Conservation (phyloP, 345 rosid genomes). For the Syzygium aromaticum region DNA sequence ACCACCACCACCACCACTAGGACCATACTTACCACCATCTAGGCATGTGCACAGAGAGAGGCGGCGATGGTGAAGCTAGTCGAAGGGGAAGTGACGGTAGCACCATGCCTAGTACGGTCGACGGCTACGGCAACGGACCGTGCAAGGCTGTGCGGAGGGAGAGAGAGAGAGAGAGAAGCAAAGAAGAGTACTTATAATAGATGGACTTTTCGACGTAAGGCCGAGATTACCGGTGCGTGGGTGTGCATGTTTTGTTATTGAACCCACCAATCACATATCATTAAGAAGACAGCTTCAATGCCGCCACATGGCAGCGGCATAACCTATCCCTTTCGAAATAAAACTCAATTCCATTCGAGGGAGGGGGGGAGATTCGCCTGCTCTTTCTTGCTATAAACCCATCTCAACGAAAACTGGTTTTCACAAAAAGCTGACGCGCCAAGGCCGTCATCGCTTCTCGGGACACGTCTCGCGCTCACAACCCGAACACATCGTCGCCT, state of each 20-base stretch:
- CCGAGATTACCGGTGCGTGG: background rate
- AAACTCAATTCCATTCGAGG: background rate
- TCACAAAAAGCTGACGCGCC: no score
- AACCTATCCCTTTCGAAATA: background rate
- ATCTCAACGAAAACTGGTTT: background rate
- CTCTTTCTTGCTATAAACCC: rapidly evolving
- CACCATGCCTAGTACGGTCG: background rate
- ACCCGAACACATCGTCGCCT: no score
- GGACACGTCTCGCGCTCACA: no score
- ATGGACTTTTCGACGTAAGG: background rate
- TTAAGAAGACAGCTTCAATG: background rate
- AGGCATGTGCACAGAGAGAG: background rate
- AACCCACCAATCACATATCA: background rate
- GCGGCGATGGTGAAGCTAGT: background rate
- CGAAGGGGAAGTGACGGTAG: background rate
- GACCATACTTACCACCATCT: background rate
- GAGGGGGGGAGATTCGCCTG: no score
- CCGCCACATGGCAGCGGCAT: background rate
- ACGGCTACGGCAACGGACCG: background rate
- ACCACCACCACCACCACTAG: background rate
- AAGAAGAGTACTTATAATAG: background rate
- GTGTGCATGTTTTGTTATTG: background rate
- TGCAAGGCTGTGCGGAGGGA: background rate
- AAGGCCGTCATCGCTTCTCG: no score
- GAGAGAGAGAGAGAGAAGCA: no score